Evolutionary conservation across 768 basidiomycete genomes (phyloP), one percentile per base, ranked within the genome.

Genomic region (Boletus insuetus): DNA sequence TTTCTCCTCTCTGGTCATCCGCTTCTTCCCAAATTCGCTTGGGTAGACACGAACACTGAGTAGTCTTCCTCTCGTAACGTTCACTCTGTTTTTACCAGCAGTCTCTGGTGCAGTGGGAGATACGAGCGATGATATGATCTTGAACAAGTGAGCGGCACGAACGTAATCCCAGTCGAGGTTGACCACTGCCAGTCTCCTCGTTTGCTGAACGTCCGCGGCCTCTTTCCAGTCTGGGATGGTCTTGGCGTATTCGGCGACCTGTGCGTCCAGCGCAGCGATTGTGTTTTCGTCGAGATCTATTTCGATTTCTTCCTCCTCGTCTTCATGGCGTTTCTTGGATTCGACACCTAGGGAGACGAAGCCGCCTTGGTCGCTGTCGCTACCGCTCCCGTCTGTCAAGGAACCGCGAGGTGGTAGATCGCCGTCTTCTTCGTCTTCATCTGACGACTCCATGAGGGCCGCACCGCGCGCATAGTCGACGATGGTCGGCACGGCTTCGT

Each of bases 101-200:
- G 29, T 29, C 2, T 29, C 29, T 2, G 59, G 75, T 6, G 82
- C 80, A 12, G 79, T 73, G 14, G 82, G 71, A 7, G 89, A 87
- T 6, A 96, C 79, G 40, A 94, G 81, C 3, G 95, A 98, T 17
- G 91, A 84, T 73, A 91, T 92, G 35, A 98, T 91, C 73, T 91
- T 93, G 82, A 86, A 97, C 13, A 99, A 76, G 68, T 98, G 94
- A 19, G 75, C 75, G 0, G 96, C 93, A 52, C 89, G 87, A 48
- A 98, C 84, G 72, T 98, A 83, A 69, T 98, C 97, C 97, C 97
- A 99, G 73, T 99, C 97, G 49, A 98, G 82, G 69, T 98, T 98
- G 59, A 98, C 96, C 43, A 89, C 82, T 1, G 96, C 97, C 8
- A 99, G 68, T 22, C 96, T 80, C 51, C 75, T 79, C 3, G 93